Base-by-base conservation (phyloP, 257 asterid genomes). In the Ajuga chamaepitys region DNA sequence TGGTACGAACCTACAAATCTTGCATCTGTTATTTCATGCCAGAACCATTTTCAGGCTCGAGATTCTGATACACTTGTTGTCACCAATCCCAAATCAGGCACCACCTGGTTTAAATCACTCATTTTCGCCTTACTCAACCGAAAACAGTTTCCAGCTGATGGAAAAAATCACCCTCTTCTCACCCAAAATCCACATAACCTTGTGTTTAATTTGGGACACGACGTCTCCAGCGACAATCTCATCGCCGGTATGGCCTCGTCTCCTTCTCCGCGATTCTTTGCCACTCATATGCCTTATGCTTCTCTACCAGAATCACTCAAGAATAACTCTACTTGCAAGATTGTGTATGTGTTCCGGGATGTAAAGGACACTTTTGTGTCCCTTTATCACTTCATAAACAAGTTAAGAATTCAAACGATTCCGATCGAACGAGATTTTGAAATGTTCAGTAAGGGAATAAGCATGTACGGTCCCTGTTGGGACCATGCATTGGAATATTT, bases 311-410 rank as follows among this genome's bases (percentile, higher is more conserved):
- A 69, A 9, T 66, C 81, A 0, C 34, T 76, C 4, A 46, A 41
- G n/a, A n/a, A n/a, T n/a, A n/a, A n/a, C n/a, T n/a, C n/a, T n/a
- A n/a, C n/a, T n/a, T n/a, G n/a, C n/a, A 80, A 76, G 79, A 4
- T 76, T 16, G 75, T 76, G 37, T 79, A 79, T 50, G 70, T 79
- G 3, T 79, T 79, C 54, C 69, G 84, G 30, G 59, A 76, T 13
- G 77, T 79, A 0, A 79, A 75, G 47, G 84, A 79, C 70, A 66
- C 70, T 14, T 69, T 79, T 52, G 79, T 75, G 47, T 75, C 84
- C 21, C 77, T 76, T 9, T 80, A 72, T 75, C 79, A 80, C 35
- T 73, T 73, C 58, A 60, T 68, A 2, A 76, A 76, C 79, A 69
- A 73, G 57, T 9, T 80, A 9, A 70, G 56, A 64, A 58, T 14